Conservation (phyloP, 2,329 filamentous ascomycete species). For the Fusarium dlaminii region DNA sequence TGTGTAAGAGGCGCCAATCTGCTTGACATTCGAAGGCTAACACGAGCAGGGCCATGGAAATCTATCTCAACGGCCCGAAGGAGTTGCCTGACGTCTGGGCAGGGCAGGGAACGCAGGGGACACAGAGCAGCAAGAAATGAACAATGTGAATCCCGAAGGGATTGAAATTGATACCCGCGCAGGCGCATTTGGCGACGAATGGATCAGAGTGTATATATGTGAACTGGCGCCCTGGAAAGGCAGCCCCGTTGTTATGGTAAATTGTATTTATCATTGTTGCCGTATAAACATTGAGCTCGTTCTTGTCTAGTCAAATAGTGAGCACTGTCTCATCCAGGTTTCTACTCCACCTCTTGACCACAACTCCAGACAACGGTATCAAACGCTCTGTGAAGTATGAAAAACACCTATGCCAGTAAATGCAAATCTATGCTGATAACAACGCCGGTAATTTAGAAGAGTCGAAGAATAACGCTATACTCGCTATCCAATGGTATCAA, state of each 20-base stretch:
- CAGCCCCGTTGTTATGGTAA: slow-evolving; percentile 1
- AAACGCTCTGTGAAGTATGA: background rate
- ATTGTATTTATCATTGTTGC: slow-evolving; percentile 20
- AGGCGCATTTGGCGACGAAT: slow-evolving; percentile 15
- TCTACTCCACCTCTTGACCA: background rate
- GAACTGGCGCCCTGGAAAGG: background rate
- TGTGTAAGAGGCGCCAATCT: background rate
- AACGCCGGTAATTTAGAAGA: background rate
- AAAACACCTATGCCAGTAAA: background rate
- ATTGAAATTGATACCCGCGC: slow-evolving; percentile 31
- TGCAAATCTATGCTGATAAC: background rate
- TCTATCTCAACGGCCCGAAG: background rate
- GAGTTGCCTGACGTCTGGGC: slow-evolving; percentile 28
- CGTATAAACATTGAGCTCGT: slow-evolving; percentile 12
- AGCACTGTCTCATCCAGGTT: slow-evolving; percentile 1
- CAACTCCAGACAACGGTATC: background rate
- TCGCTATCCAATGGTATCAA: slow-evolving; percentile 30
- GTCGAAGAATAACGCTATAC: slow-evolving; percentile 26
- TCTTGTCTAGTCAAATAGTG: background rate
- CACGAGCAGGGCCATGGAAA: background rate
- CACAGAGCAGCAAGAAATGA: background rate
- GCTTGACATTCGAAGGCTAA: slow-evolving; percentile 1
- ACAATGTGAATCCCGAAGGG: background rate
- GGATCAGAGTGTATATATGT: slow-evolving; percentile 17
- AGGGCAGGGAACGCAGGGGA: slow-evolving; percentile 8